These are phyloP conservation scores for Laetiporus sulphureus DNA, from an alignment of 1,284 basidiomycete genomes.

Conservation along the genomic window DNA sequence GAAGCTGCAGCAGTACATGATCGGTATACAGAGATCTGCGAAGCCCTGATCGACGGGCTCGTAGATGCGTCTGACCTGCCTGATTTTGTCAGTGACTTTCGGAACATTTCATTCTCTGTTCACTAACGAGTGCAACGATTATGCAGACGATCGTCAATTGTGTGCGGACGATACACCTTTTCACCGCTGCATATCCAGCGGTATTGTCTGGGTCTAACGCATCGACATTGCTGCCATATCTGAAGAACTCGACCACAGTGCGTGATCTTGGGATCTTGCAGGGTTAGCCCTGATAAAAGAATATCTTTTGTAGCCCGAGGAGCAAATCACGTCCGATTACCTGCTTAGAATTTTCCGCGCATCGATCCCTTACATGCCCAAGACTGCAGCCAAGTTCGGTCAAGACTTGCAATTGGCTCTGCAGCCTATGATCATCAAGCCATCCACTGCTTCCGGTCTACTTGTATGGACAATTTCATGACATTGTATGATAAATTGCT, in stretches of 20 bases:
- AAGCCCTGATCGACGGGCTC: conserved; percentile 78
- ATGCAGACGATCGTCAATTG: conserved; percentile 71
- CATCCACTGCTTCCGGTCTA: conserved; percentile 57
- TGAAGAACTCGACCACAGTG: conserved; percentile 76
- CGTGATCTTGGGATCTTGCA: conserved; percentile 16
- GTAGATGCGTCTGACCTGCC: conserved; percentile 79
- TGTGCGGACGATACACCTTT: conserved; percentile 78
- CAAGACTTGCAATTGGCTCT: conserved; percentile 76
- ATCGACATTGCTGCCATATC: conserved; percentile 77
- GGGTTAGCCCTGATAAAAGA: background rate
- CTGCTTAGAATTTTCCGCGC: conserved; percentile 83
- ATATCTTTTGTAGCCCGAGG: conserved; percentile 55
- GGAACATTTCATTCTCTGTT: conserved; percentile 5
- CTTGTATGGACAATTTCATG: no score
- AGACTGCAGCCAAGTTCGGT: conserved; percentile 81
- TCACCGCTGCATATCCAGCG: conserved; percentile 74
- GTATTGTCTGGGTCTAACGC: conserved; percentile 79
- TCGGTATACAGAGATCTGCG: conserved; percentile 73
- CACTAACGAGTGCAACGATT: no score
- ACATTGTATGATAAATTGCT: no score
- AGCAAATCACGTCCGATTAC: conserved; percentile 77
- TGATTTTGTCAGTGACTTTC: conserved; percentile 55
- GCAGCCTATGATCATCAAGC: conserved; percentile 85
- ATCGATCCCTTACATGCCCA: conserved; percentile 83
- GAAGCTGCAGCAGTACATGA: conserved; percentile 47